Percentiles rank a stretch among this genome's conserved stretches.
phyloP scores from a whole-genome alignment of 176 grass and related monocot genomes.

The Typha latifolia region DNA sequence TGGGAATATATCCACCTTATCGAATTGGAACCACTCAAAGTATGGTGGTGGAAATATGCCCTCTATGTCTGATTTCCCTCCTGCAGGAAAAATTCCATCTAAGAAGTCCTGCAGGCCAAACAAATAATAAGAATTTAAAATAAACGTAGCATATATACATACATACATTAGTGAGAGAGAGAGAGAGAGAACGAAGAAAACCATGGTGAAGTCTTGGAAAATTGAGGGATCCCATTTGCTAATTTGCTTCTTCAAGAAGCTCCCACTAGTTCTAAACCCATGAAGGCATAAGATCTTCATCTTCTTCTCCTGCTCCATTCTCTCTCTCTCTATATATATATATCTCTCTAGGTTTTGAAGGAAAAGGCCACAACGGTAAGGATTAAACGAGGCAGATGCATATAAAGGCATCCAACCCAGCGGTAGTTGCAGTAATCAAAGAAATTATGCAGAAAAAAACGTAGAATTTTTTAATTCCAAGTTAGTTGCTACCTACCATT shows the following conservation, averaged over 20 bases:
- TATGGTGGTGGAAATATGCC: conserved; percentile 71
- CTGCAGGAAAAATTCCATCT: conserved; percentile 58
- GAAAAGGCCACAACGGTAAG: neutral
- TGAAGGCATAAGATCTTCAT: conserved; percentile 72
- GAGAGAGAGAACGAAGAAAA: conserved; percentile 11
- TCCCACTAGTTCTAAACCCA: conserved; percentile 61
- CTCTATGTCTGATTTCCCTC: conserved; percentile 63
- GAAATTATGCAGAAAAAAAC: neutral
- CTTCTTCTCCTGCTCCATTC: conserved; percentile 15
- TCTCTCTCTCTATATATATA: conserved; percentile 26
- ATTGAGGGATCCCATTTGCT: conserved; percentile 89
- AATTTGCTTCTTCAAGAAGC: conserved; percentile 82
- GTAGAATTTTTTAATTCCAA: neutral
- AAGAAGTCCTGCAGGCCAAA: conserved; percentile 43
- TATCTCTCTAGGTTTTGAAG: conserved; percentile 6
- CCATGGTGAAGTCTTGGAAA: conserved; percentile 62
- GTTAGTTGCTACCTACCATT: conserved; percentile 47
- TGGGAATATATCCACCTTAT: conserved; percentile 34
- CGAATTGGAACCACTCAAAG: conserved; percentile 90
- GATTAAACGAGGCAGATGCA: neutral
- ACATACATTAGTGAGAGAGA: neutral
- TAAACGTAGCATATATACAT: neutral
- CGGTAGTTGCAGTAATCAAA: too few species aligned
- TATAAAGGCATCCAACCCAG: too few species aligned
- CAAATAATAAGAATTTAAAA: neutral